Evolutionary conservation across 192 early-diverging fungal genomes (phyloP).

Genomic region (Jimgerdemannia lactiflua): DNA sequence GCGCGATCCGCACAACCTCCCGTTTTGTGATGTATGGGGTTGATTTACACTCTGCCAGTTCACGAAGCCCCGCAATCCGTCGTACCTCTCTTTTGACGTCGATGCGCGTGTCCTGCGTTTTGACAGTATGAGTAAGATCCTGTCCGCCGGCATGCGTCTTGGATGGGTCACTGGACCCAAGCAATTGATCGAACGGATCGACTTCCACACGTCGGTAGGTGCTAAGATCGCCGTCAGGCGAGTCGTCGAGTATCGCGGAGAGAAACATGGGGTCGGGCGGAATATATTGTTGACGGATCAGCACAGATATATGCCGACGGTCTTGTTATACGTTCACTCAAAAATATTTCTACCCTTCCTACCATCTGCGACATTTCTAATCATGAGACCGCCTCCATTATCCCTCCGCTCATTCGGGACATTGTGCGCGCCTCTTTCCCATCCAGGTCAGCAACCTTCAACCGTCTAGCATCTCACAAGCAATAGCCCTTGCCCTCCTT

Average conservation of each 20-base stretch:
- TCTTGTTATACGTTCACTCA: no score
- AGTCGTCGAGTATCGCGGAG: no score
- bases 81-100: conserved; percentile 86
- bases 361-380: no score
- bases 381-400: no score
- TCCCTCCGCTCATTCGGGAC: no score
- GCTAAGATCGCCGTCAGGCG: no score
- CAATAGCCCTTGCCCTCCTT: conserved; percentile 68
- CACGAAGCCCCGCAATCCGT: conserved; percentile 41
- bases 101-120: conserved; percentile 90
- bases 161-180: conserved; percentile 74
- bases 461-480: conserved; percentile 80
- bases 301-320: no score
- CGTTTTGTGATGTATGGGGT: no score
- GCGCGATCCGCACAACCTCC: no score
- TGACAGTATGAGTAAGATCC: conserved; percentile 91
- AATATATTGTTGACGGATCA: no score
- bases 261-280: no score
- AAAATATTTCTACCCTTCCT: no score
- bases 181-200: conserved; percentile 75
- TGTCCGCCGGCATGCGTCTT: conserved; percentile 83
- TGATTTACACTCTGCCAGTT: conserved; percentile 5
- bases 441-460: conserved; percentile 78
- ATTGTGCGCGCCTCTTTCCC: not conserved
- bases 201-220: conserved; percentile 63